Base-by-base conservation (phyloP, 176 grass and related monocot species). In the Cenchrus americanus region DNA sequence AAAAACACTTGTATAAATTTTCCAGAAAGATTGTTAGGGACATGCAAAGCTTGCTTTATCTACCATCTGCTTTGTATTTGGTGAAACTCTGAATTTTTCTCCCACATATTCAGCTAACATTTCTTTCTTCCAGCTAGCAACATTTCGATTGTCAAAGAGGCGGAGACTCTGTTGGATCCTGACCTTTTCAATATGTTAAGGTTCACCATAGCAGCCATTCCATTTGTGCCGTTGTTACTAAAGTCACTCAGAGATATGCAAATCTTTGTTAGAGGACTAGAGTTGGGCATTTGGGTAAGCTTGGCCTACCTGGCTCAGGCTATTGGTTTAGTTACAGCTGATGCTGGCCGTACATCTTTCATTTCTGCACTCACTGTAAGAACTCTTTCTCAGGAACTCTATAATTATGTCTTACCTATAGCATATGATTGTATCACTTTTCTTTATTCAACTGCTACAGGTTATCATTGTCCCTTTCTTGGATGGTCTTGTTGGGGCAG, bases 391-490 rank as follows among this genome's bases (percentile, higher is more conserved):
- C 21, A 78, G 66, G 49, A 76, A 83, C 21, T 41, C 15, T 57
- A 10, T 41, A 11, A 22, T 77, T 65, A 78, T 76, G 15, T 69
- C 48, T 22, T 75, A 55, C 14, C 7, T 50, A n/a, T 10, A 70
- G 75, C 69, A 6, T 84, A 57, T 78, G 55, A 6, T 85, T 72
- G 58, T 51, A 21, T 77, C 52, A 59, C 8, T 73, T 50, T 80
- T 90, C 8, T 69, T 87, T 80, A 47, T 50, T 75, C 60, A 80
- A 87, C 23, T 62, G 57, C 24, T 71, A 61, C 64, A 91, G 89
- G 85, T 91, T 17, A 88, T 91, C 59, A 85, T 91, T 85, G 89
- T 85, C 0, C 89, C 89, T 69, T 85, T 91, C 21, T 76, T 91
- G 71, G 85, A 91, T 60, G 85, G 85, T 52, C 79, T 91, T 75